Evolutionary conservation across 495 filamentous ascomycete genomes (phyloP).

Genomic region (Lentithecium fluviatile): DNA sequence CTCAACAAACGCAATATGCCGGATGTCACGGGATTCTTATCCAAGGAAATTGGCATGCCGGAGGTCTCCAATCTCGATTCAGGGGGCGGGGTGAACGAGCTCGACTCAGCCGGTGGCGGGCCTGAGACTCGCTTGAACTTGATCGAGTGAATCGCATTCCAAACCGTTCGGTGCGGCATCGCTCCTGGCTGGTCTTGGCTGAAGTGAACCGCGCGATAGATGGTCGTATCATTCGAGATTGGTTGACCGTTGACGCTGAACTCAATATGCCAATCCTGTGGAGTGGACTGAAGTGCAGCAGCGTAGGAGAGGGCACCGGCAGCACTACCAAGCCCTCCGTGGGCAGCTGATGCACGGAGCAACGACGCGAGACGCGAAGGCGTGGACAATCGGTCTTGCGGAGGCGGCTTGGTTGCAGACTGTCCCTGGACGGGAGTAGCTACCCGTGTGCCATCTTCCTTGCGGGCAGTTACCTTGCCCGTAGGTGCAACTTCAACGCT

Average conservation of each 20-base stretch:
- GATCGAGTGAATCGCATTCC: slow-evolving; percentile 86
- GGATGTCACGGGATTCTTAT: slow-evolving; percentile 76
- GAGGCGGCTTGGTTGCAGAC: slow-evolving; percentile 31
- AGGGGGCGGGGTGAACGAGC: slow-evolving; percentile 57
- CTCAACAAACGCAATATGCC: slow-evolving; percentile 86
- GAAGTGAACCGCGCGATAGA: slow-evolving; percentile 90
- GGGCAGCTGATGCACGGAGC: slow-evolving; percentile 44
- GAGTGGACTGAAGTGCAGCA: slow-evolving; percentile 70
- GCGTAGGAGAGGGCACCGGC: slow-evolving; percentile 72
- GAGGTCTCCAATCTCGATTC: slow-evolving; percentile 51
- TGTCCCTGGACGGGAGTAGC: slow-evolving; percentile 75
- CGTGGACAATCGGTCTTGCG: slow-evolving; percentile 32
- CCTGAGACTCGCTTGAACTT: slow-evolving; percentile 86
- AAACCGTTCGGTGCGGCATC: slow-evolving; percentile 75
- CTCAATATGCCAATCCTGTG: slow-evolving; percentile 98
- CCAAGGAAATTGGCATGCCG: slow-evolving; percentile 76
- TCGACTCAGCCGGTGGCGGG: slow-evolving; percentile 79
- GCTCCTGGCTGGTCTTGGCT: slow-evolving; percentile 58
- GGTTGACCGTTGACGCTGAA: slow-evolving; percentile 85
- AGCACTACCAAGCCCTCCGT: slow-evolving; percentile 36
- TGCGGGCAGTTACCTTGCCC: slow-evolving; percentile 92
- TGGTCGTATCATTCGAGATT: slow-evolving; percentile 87
- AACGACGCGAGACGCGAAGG: slow-evolving; percentile 49
- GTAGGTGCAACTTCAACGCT: slow-evolving; percentile 89
- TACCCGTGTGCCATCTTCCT: slow-evolving; percentile 89